phyloP scores from a whole-genome alignment of 1,139 yeast genomes.

The Yamadazyma kanchanaburiensis region DNA sequence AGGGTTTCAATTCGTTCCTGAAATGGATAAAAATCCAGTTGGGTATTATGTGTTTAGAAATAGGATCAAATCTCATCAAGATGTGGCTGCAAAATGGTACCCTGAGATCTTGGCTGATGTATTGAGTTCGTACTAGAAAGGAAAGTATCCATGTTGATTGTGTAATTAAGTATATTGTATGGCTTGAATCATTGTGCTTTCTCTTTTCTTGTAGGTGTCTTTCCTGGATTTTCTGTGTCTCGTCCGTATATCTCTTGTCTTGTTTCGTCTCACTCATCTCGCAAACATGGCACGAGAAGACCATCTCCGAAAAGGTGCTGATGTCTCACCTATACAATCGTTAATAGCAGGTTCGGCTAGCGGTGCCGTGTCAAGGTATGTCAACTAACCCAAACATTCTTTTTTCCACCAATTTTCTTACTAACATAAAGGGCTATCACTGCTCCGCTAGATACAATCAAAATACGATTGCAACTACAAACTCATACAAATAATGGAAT shows the following conservation, averaged over 20 bases:
- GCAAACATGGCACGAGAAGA: constrained; percentile 26
- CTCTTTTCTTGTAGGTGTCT: too few species aligned
- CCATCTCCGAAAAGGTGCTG: constrained; percentile 50
- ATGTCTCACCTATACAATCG: constrained; percentile 42
- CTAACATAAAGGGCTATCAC: constrained; percentile 51
- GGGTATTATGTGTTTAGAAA: constrained; percentile 64
- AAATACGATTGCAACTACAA: constrained; percentile 75
- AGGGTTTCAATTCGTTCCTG: constrained; percentile 50
- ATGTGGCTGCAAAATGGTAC: constrained; percentile 64
- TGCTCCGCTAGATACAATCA: constrained; percentile 88
- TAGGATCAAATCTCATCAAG: constrained; percentile 64
- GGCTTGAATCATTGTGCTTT: too few species aligned
- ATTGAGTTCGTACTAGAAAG: constrained; percentile 8
- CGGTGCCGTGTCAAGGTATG: constrained; percentile 56
- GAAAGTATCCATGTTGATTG: not conserved
- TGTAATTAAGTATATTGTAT: not conserved
- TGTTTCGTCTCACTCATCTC: not conserved
- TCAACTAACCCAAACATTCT: not conserved
- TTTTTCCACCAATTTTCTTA: constrained; percentile 15
- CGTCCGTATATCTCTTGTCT: not conserved
- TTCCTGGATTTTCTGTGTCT: too few species aligned
- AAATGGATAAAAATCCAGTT: constrained; percentile 41
- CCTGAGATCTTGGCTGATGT: constrained; percentile 46
- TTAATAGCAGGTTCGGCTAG: constrained; percentile 69
- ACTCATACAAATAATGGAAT: constrained; percentile 13